Base-by-base conservation (phyloP, 148 eudicot species). In the Limonium bicolor region DNA sequence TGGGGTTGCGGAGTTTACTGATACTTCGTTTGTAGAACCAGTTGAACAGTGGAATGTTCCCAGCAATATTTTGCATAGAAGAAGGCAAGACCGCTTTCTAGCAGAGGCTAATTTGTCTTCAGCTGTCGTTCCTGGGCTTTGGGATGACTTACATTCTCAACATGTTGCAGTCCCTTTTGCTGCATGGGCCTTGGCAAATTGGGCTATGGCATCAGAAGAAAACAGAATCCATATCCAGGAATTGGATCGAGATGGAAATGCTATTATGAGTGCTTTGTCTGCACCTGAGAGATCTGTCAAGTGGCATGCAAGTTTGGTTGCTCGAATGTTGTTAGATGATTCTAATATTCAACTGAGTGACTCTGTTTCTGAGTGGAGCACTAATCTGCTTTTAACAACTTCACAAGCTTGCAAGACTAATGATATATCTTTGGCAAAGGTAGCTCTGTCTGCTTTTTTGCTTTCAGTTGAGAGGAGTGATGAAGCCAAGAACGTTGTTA, bases 161-260 rank as follows among this genome's bases (percentile, higher is more conserved):
- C 95, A 90, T 63, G 86, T 90, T 44, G 99, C 99, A 20, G 88
- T 90, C 16, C 99, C 95, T 23, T 90, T 90, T 71, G 99, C 99
- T 50, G 74, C 82, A 11, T 90, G 99, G 99, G 99, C 99, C 17
- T 45, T 90, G 53, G 99, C 94, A 21, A 90, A 85, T 59, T 90
- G 99, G 99, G 99, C 99, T 36, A 75, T 73, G 78, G 85, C 99
- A 33, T 90, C 99, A 17, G 77, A 81, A 56, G 58, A 51, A 13
- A 90, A 90, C 59, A 74, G 95, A 49, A 51, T 67, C 33, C 95
- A 76, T 64, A 90, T 90, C 51, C 88, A 85, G 46, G 95, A 90
- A 61, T 68, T 90, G 28, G 99, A 90, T 67, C 73, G 59, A 23
- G 95, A 90, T 63, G 99, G 99, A 13, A 64, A 69, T 66, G 99